Base-by-base conservation (phyloP, 2,329 filamentous ascomycete genomes). In the Fusarium lateritium region DNA sequence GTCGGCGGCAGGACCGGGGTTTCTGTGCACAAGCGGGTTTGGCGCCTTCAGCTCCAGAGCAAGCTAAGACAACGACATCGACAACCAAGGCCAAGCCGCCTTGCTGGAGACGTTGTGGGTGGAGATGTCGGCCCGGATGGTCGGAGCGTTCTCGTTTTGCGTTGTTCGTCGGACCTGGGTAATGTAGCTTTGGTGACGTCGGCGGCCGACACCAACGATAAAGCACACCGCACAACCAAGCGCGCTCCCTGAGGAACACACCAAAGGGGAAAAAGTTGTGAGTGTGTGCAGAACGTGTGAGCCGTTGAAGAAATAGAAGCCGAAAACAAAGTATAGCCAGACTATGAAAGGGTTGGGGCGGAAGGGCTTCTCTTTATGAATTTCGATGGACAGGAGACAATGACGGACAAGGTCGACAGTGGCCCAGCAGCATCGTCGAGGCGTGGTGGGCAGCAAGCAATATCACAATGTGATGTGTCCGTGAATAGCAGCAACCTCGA, bases 21-120 rank as follows among this genome's bases (percentile, higher is more conserved):
- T 64, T 68, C 67, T 65, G 49, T 61, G 69, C 70, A 66, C 73
- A 76, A 75, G 74, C 74, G 75, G 75, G 71, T 76, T 76, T 75
- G 75, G 73, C 75, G 75, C 75, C 65, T 70, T 76, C 74, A 76
- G 72, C 75, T 76, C 58, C 62, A 72, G 47, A 65, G 59, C 69
- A 62, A 67, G 67, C 72, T 65, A 57, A 47, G 60, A 62, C 52
- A 53, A 61, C 59, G 55, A 62, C 56, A 64, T 71, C 53, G 56
- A 68, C 67, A 60, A 69, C 71, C 69, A 73, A 73, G 71, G 60
- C 66, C 65, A 73, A 68, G 68, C 56, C 66, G 69, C 57, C 56
- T 53, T 73, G 64, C 49, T 74, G 72, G 72, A 65, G 72, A 73
- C 67, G 72, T 64, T 72, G 69, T 74, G 70, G 62, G 69, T 72